These are phyloP conservation scores for Cokeromyces recurvatus DNA, from an alignment of 371 early-diverging fungal species.

Conservation along the genomic window DNA sequence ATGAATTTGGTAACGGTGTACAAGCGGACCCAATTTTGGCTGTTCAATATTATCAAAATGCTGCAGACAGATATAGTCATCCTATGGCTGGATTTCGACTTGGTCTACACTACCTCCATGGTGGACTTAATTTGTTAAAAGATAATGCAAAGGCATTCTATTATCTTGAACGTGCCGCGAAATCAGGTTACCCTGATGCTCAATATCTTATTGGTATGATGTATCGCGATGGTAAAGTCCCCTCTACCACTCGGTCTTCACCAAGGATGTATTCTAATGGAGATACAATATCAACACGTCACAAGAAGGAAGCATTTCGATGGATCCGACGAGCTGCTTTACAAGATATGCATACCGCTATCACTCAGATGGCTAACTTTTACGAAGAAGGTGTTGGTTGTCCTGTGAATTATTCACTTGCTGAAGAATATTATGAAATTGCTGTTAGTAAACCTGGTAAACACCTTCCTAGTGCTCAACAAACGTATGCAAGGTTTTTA, in stretches of 20 bases:
- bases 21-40: slow-evolving; percentile 21
- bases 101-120: slow-evolving; percentile 32
- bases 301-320: slow-evolving; percentile 41
- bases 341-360: slow-evolving; percentile 57
- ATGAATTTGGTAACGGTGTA: slow-evolving; percentile 35
- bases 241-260: not conserved
- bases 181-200: slow-evolving; percentile 32
- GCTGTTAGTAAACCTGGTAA: slow-evolving; percentile 44
- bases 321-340: slow-evolving; percentile 65
- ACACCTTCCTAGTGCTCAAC: slow-evolving; percentile 41
- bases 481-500: slow-evolving; percentile 30
- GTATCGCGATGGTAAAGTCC: slow-evolving; percentile 32
- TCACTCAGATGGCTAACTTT: slow-evolving; percentile 65
- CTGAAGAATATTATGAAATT: slow-evolving; percentile 63
- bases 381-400: slow-evolving; percentile 72
- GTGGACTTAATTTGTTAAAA: slow-evolving; percentile 24
- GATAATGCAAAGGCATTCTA: slow-evolving; percentile 24
- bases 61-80: slow-evolving; percentile 18
- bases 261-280: not conserved
- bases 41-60: slow-evolving; percentile 26
- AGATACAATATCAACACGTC: slow-evolving; percentile 4
- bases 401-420: slow-evolving; percentile 35
- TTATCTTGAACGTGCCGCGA: slow-evolving; percentile 31
- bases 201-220: slow-evolving; percentile 40
- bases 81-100: slow-evolving; percentile 17